Evolutionary conservation across 345 rosid species (phyloP).

Genomic region (Garcia nutans): DNA sequence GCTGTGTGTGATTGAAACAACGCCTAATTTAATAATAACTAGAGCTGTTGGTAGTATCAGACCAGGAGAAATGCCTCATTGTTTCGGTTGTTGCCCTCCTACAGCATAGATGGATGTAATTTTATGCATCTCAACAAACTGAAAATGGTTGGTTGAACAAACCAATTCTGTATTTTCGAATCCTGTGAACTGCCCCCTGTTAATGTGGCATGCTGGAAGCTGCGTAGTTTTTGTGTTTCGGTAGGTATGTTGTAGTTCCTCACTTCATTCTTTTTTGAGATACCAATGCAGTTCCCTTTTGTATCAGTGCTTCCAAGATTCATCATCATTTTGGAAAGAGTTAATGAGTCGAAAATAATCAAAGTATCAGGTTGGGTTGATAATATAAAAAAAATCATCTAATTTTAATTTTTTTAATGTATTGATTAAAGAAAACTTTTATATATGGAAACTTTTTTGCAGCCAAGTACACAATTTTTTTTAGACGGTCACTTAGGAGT

Average conservation of each 20-base stretch:
- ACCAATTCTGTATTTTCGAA: background rate
- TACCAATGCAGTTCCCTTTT: background rate
- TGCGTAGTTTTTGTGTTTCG: background rate
- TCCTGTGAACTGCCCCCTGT: background rate
- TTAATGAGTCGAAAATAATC: no score
- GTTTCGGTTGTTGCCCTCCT: background rate
- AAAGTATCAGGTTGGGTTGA: no score
- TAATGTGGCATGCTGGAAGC: background rate
- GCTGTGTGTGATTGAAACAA: background rate
- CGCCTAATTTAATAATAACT: background rate
- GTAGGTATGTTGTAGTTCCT: background rate
- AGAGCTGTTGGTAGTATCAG: constrained; percentile 4
- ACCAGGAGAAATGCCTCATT: background rate
- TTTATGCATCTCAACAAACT: background rate
- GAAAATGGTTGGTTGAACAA: background rate
- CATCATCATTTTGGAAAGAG: no score
- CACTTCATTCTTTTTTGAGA: background rate
- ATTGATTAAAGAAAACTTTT: no score
- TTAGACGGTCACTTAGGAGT: no score
- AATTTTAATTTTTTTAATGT: no score
- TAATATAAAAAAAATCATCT: no score
- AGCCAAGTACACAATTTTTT: no score
- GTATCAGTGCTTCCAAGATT: no score
- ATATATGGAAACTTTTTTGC: no score
- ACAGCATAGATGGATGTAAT: background rate